A percentile compares a stretch with the other conserved stretches of the same genome.
phyloP scores from a whole-genome alignment of 2,329 filamentous ascomycete species.

The Fusarium camptoceras region DNA sequence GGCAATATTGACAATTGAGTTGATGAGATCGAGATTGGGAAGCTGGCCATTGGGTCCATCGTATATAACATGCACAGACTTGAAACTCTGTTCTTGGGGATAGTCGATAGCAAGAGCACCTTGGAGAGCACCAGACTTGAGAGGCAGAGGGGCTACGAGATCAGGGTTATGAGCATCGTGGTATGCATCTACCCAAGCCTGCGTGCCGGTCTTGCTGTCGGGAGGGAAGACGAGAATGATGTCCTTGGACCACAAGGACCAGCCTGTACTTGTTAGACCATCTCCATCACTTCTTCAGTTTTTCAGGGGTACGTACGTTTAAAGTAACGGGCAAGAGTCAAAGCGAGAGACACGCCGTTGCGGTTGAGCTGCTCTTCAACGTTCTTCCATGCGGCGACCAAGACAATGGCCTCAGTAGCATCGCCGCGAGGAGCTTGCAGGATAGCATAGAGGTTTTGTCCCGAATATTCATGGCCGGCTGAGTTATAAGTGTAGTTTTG shows the following conservation, averaged over 20 bases:
- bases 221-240: constrained; percentile 92
- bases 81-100: constrained; percentile 84
- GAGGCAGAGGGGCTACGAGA: constrained; percentile 78
- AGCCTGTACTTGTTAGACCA: constrained; percentile 64
- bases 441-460: constrained; percentile 94
- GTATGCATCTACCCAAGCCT: constrained; percentile 98
- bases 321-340: constrained; percentile 94
- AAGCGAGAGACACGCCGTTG: constrained; percentile 85
- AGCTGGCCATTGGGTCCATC: constrained; percentile 96
- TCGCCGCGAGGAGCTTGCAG: constrained; percentile 94
- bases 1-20: constrained; percentile 89
- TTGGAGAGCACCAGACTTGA: constrained; percentile 94
- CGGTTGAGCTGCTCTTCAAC: constrained; percentile 82
- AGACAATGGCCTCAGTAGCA: constrained; percentile 94
- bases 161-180: constrained; percentile 85
- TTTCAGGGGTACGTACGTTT: constrained; percentile 67
- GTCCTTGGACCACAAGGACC: constrained; percentile 99
- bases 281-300: neutral
- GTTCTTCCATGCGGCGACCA: constrained; percentile 90
- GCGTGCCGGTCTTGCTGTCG: constrained; percentile 89
- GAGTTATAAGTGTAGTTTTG: constrained; percentile 90
- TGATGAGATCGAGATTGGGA: constrained; percentile 95
- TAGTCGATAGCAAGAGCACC: constrained; percentile 95
- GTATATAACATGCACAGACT: constrained; percentile 90
- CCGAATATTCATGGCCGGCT: constrained; percentile 77